Evolutionary conservation across 768 basidiomycete species (phyloP).

Genomic region (Panus rudis): DNA sequence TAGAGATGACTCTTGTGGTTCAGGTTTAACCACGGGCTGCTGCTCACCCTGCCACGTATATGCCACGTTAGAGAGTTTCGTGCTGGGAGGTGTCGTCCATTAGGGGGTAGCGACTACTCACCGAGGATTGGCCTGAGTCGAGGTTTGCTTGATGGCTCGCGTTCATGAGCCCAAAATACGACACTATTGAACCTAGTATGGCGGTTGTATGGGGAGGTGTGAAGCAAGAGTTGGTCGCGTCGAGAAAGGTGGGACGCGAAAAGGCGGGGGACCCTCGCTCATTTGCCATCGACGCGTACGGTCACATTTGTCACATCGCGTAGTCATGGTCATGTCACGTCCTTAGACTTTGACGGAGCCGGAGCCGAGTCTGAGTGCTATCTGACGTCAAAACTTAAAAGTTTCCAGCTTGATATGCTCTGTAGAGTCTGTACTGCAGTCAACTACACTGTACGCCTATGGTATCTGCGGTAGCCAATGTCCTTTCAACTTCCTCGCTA

Average conservation of each 20-base stretch:
- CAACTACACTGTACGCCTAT: conserved; percentile 22
- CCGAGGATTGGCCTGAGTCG: neutral
- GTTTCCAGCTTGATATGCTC: too few species aligned
- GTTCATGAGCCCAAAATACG: neutral
- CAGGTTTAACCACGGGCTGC: conserved; percentile 31
- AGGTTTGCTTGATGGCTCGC: conserved; percentile 6
- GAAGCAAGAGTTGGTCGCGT: neutral
- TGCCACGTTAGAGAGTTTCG: too few species aligned
- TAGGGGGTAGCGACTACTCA: too few species aligned
- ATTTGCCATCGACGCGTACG: conserved; percentile 9
- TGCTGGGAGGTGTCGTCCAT: too few species aligned
- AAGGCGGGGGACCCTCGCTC: neutral
- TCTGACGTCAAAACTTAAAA: too few species aligned
- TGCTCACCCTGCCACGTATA: too few species aligned
- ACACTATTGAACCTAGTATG: neutral
- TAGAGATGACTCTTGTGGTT: too few species aligned
- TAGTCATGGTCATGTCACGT: conserved; percentile 1
- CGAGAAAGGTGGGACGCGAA: too few species aligned
- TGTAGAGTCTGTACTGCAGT: too few species aligned
- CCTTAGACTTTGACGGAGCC: too few species aligned
- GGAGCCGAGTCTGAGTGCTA: too few species aligned
- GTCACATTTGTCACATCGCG: conserved; percentile 15
- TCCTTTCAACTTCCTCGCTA: conserved; percentile 44
- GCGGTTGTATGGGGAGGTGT: neutral
- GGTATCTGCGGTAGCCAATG: conserved; percentile 65